These are phyloP conservation scores for Acorus gramineus DNA, from an alignment of 106 monocot species.

Conservation along the genomic window DNA sequence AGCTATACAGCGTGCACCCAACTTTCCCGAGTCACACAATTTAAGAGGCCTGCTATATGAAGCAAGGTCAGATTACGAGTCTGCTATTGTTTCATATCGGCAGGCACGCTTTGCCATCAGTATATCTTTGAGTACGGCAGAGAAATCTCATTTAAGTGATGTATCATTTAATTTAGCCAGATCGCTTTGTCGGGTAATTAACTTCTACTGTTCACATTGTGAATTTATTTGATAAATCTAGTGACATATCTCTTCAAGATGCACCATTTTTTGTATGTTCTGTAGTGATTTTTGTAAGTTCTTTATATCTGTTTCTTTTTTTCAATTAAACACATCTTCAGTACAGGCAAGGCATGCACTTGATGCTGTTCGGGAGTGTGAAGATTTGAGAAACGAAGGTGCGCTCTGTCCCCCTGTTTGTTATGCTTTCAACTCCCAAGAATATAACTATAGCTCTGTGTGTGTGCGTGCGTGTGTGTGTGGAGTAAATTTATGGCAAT, in stretches of 20 bases:
- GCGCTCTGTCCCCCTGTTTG: background rate
- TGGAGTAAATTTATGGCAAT: too few species aligned
- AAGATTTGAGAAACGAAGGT: slow-evolving; percentile 70
- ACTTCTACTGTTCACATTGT: background rate
- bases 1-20: slow-evolving; percentile 70
- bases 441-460: too few species aligned
- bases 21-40: slow-evolving; percentile 80
- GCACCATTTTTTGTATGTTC: too few species aligned
- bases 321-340: background rate
- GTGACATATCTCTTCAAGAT: background rate
- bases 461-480: too few species aligned
- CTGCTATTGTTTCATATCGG: slow-evolving; percentile 59
- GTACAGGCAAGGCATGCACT: slow-evolving; percentile 62
- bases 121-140: slow-evolving; percentile 12
- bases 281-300: background rate
- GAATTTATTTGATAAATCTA: background rate
- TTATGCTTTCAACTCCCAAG: background rate
- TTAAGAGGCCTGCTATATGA: slow-evolving; percentile 78
- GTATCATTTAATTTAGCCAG: slow-evolving; percentile 84
- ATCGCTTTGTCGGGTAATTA: slow-evolving; percentile 69
- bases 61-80: slow-evolving; percentile 54
- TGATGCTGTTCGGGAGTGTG: slow-evolving; percentile 64
- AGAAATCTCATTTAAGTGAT: slow-evolving; percentile 24
- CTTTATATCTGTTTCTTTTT: background rate
- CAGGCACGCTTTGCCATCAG: slow-evolving; percentile 39